A percentile compares a stretch with the other conserved stretches of the same genome.
phyloP scores from a whole-genome alignment of 129 eudicot species.

The Dittrichia graveolens region DNA sequence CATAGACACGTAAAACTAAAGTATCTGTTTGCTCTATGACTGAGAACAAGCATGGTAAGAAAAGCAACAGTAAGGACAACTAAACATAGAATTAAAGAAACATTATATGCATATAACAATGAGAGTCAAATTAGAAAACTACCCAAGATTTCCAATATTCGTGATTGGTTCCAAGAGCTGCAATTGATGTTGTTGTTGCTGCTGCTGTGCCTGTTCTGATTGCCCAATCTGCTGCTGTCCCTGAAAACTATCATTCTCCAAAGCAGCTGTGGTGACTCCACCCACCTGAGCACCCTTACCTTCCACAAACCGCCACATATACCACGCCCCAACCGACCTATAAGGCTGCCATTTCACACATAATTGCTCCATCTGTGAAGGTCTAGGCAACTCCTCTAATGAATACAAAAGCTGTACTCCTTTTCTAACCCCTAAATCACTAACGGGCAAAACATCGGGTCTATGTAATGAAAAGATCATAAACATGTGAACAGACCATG shows the following conservation, averaged over 20 bases:
- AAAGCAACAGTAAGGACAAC: background rate
- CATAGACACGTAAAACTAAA: too few relatives aligned
- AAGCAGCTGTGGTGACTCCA: conserved; percentile 30
- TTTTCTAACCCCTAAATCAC: conserved; percentile 88
- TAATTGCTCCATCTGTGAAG: conserved; percentile 87
- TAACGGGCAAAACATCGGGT: conserved; percentile 88
- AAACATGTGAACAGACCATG: conserved; percentile 98
- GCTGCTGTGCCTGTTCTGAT: conserved; percentile 46
- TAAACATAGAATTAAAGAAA: background rate
- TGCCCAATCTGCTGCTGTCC: conserved; percentile 54
- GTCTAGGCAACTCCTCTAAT: conserved; percentile 85
- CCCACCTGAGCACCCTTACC: conserved; percentile 55
- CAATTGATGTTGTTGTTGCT: conserved; percentile 45
- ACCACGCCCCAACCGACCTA: conserved; percentile 92
- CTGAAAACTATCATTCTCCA: conserved; percentile 37
- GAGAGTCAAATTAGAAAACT: conserved; percentile 14
- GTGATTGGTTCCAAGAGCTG: conserved; percentile 84
- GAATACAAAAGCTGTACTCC: conserved; percentile 77
- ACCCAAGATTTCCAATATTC: conserved; percentile 83
- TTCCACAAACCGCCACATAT: conserved; percentile 92
- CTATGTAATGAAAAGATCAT: conserved; percentile 89
- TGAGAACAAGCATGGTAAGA: too few relatives aligned
- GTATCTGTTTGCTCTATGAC: too few relatives aligned
- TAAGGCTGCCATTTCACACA: conserved; percentile 94
- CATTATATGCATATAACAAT: background rate